phyloP scores from a whole-genome alignment of 495 filamentous ascomycete genomes.

The Daldinia loculata region DNA sequence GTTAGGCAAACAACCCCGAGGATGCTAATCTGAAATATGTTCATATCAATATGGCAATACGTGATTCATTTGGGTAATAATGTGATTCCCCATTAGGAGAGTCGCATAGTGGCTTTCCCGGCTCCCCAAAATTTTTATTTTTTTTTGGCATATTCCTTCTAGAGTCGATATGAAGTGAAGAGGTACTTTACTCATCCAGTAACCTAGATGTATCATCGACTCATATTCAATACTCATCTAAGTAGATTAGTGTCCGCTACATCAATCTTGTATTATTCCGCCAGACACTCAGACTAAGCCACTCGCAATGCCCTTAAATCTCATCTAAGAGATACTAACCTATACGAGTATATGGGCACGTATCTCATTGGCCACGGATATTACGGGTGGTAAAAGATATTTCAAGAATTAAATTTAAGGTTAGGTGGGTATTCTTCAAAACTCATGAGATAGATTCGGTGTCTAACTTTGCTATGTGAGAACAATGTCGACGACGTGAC shows the following conservation, averaged over 20 bases:
- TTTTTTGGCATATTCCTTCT: background rate
- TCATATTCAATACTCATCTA: too few relatives aligned
- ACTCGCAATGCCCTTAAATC: background rate
- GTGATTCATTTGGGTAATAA: too few relatives aligned
- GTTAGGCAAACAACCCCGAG: background rate
- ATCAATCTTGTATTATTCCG: background rate
- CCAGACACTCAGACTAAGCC: background rate
- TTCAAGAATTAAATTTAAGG: background rate
- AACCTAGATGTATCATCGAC: too few relatives aligned
- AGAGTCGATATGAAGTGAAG: background rate
- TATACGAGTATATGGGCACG: background rate
- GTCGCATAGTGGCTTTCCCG: background rate
- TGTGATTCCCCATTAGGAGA: too few relatives aligned
- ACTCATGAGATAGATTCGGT: background rate
- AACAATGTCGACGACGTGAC: slow-evolving; percentile 12
- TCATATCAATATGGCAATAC: too few relatives aligned
- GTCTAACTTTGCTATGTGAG: background rate
- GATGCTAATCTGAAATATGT: background rate
- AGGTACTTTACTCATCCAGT: too few relatives aligned
- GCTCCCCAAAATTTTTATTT: background rate
- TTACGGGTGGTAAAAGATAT: too few relatives aligned
- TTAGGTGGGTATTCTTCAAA: background rate
- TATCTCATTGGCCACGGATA: background rate
- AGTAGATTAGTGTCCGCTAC: too few relatives aligned
- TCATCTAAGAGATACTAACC: background rate